phyloP scores from a whole-genome alignment of 2,329 filamentous ascomycete genomes.

The Penicillium nordicum region DNA sequence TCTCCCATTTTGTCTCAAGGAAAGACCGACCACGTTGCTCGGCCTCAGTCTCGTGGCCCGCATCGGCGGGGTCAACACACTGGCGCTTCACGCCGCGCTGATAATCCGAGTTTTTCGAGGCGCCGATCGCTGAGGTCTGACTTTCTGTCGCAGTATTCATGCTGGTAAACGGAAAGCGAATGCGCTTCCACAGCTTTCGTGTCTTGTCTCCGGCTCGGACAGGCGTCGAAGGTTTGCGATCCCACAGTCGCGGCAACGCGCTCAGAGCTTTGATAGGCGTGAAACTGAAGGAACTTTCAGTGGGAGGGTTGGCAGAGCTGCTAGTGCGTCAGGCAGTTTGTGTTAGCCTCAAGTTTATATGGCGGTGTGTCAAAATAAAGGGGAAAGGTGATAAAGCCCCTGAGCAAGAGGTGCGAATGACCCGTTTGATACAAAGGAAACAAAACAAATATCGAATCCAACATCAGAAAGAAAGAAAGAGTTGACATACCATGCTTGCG shows the following conservation, averaged over 20 bases:
- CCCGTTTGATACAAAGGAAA: neutral
- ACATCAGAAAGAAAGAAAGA: neutral
- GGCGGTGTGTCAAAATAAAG: constrained; percentile 1
- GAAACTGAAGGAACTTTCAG: constrained; percentile 37
- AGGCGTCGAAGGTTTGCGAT: constrained; percentile 44
- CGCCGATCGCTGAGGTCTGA: constrained; percentile 35
- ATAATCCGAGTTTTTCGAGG: constrained; percentile 24
- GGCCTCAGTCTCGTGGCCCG: constrained; percentile 7
- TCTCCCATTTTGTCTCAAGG: constrained; percentile 43
- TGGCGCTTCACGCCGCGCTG: constrained; percentile 38
- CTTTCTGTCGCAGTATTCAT: constrained; percentile 28
- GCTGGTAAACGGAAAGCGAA: constrained; percentile 36
- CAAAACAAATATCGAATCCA: neutral
- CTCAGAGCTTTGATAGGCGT: constrained; percentile 40
- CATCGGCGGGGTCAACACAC: constrained; percentile 24
- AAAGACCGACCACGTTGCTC: constrained; percentile 34
- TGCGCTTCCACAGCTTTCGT: constrained; percentile 48
- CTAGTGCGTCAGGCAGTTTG: constrained; percentile 5
- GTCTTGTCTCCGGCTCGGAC: constrained; percentile 39
- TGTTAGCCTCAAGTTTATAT: constrained; percentile 11
- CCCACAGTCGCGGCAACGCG: constrained; percentile 42
- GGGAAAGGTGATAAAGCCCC: constrained; percentile 1
- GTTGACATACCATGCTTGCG: constrained; percentile 18
- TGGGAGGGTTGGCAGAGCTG: constrained; percentile 5
- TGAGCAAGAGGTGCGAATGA: neutral